Base-by-base conservation (phyloP, 805 yeast genomes). In the Candida cerambycidarum region DNA sequence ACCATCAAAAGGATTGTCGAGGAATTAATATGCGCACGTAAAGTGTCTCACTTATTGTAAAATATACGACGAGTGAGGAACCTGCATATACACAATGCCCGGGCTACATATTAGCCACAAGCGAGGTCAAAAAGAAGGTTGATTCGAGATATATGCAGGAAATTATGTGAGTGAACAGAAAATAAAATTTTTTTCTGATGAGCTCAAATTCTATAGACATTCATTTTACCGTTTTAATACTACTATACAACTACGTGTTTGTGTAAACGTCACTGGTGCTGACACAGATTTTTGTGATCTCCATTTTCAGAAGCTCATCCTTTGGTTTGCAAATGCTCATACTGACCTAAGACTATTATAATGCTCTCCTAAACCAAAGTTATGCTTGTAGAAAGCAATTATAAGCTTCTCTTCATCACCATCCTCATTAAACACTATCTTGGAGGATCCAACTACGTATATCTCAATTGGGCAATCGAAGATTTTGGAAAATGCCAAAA, bases 281-380 rank as follows among this genome's bases (percentile, higher is more conserved):
- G n/a, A n/a, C n/a, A n/a, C n/a, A n/a, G n/a, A n/a, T n/a, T n/a
- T n/a, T n/a, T n/a, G n/a, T n/a, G n/a, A n/a, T n/a, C n/a, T n/a
- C n/a, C n/a, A n/a, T n/a, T n/a, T n/a, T n/a, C n/a, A n/a, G n/a
- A n/a, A n/a, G n/a, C n/a, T n/a, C n/a, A n/a, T n/a, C n/a, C n/a
- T n/a, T n/a, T n/a, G n/a, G 25, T 21, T 21, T 21, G 25, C 25
- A 21, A 21, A 10, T 21, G 25, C 10, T 7, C 10, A 21, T 21
- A 25, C 29, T 9, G 33, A 10, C 19, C 44, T 34, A 30, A 41
- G 28, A 21, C 97, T 88, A 59, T 92, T 92, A 63, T 92, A 92
- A 66, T 92, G 99, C 65, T 90, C 98, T 19, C 99, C 99, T 17
- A 92, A 73, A 0, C 97, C 93, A 60, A 80, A 92, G 12, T 80